These are phyloP conservation scores for Populus alba DNA, from an alignment of 345 rosid genomes.

Conservation along the genomic window DNA sequence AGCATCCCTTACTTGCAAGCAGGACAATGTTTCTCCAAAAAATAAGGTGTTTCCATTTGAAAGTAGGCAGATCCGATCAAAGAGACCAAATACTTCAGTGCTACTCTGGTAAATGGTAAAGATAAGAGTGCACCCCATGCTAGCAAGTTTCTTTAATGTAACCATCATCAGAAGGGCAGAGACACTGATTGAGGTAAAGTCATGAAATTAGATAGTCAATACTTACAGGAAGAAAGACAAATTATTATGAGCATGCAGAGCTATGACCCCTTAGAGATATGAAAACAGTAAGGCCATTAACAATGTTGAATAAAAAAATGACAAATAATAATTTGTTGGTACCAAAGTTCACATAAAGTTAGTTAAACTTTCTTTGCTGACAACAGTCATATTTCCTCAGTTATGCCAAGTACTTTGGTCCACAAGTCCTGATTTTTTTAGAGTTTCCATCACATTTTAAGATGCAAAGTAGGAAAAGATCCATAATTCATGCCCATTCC, in stretches of 20 bases:
- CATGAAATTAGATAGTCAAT: slow-evolving; percentile 9
- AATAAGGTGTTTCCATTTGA: slow-evolving; percentile 96
- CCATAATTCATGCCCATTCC: background rate
- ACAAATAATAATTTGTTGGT: background rate
- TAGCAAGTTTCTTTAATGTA: slow-evolving; percentile 92
- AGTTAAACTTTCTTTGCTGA: background rate
- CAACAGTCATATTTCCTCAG: background rate
- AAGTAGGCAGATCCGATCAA: slow-evolving; percentile 94
- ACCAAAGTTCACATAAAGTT: background rate
- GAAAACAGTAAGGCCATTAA: background rate
- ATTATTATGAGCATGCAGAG: background rate
- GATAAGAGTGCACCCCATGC: slow-evolving; percentile 91
- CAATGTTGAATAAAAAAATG: background rate
- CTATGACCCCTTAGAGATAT: background rate
- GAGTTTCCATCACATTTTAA: background rate
- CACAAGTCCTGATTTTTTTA: background rate
- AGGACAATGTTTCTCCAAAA: slow-evolving; percentile 96
- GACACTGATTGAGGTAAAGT: slow-evolving; percentile 48
- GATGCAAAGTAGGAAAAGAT: background rate
- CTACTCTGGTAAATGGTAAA: slow-evolving; percentile 93
- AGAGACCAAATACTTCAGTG: slow-evolving; percentile 98
- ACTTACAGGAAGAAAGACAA: background rate
- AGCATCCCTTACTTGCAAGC: slow-evolving; percentile 70
- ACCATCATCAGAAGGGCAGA: slow-evolving; percentile 99
- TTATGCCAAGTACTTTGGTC: background rate